Base-by-base conservation (phyloP, 352 stramenopile genomes). In the Hyaloperonospora brassicae region DNA sequence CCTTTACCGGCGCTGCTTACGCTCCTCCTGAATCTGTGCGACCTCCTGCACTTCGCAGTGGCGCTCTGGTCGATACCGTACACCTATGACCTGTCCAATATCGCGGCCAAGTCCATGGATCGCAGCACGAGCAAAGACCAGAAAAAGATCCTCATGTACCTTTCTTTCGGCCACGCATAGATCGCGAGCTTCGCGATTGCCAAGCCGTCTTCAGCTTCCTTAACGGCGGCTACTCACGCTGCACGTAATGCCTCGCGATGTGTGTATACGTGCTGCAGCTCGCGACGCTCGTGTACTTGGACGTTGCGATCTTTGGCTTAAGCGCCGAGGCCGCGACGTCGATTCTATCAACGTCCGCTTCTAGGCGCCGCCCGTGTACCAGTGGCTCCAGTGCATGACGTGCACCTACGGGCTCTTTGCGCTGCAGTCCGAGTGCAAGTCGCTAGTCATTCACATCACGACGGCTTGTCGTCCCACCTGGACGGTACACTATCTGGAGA, bases 51-150 rank as follows among this genome's bases (percentile, higher is more conserved):
- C 27, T 73, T 80, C 8, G 73, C 64, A 4, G 57, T 75, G 17
- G 63, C 74, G 0, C 57, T 85, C 2, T 84, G 70, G 64, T 52
- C 78, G 11, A 63, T 82, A 21, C 72, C 74, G 21, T 54, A 87
- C 0, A 68, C 62, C 14, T 79, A 84, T 53, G 79, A 89, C 24
- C 55, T 89, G n/a, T 72, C 59, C 9, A 67, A 72, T 36, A 75
- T 89, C 40, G 79, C 70, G 10, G 52, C 57, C 14, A 82, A 71
- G 27, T 73, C 74, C 2, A 89, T 89, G 79, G 79, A 89, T 44
- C 59, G 79, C 35, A 76, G 79, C 2, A 51, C 55, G 5, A 31
- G 22, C 1, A 73, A 72, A 23, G 79, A 89, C 47, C 43, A 65
- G 17, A 52, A 45, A 2, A 65, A 69, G 17, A 83, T 86, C 51